Evolutionary conservation across 768 basidiomycete species (phyloP), one percentile per base, ranked within the genome.

Genomic region (Suillus plorans): DNA sequence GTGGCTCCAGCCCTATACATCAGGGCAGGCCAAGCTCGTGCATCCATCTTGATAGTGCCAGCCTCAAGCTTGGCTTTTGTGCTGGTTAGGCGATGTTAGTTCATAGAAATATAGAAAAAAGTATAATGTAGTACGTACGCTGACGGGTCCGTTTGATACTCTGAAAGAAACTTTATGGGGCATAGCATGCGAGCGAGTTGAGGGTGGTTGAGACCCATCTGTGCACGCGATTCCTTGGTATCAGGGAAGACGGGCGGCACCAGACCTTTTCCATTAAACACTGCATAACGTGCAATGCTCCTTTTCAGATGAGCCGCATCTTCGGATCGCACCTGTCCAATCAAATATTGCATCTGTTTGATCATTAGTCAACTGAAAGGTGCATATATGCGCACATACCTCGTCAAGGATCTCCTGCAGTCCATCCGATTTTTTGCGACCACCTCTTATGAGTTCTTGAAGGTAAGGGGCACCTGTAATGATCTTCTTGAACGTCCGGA

Each of bases 351-450:
- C 47, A 49, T 49, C 47, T 49, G 22, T 1, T 5, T 0, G 6
- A 10, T 22, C 12, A 49, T 49, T 49, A 25, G 47, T 49, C 0
- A 25, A 49, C 12, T 49, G 8, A 49, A 47, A 47, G n/a, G 47
- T 22, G n/a, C n/a, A 49, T 49, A 49, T 49, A 25, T 49, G 47
- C 12, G 2, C 12, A 49, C 47, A 3, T 49, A 49, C 47, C 13
- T 49, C 22, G 1, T 49, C 47, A 13, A 49, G 47, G 12, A 49
- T 49, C 10, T 12, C 22, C 22, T 25, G 10, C 1, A 49, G 47
- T 2, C 25, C 22, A 1, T 0, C 9, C 0, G 47, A 22, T 12
- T 25, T 49, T 4, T 49, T 49, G 0, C 2, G 0, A 25, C 2
- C 47, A 13, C 47, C 60, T 22, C 36, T 61, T 9, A 61, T 37